Evolutionary conservation across 768 basidiomycete genomes (phyloP), one percentile per base, ranked within the genome.

Genomic region (Agaricus sinodeliciosus): DNA sequence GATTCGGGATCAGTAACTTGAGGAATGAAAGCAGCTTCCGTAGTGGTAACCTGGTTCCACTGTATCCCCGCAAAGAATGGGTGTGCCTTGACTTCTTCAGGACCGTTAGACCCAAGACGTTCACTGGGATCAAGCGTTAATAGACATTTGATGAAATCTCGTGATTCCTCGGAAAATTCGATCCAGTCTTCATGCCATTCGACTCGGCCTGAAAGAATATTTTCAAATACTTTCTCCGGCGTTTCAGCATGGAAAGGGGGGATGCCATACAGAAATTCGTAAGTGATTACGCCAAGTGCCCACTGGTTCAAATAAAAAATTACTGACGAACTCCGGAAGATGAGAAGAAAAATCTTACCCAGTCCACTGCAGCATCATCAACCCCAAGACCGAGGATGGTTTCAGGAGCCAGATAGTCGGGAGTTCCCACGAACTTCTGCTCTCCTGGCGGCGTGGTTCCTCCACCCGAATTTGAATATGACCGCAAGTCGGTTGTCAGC

Each of bases 171-270:
- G 12, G 91, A 90, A 59, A 84, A 83, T 51, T 94, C 90, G 15
- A 94, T 72, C 76, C 86, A 91, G 40, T 95, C 93, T 59, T 96
- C 93, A 65, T 96, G 90, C 94, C 94, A 99, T 55, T 95, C 87
- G 63, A 98, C 79, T 27, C 87, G 84, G 4, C 94, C 86, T 9
- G 95, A 96, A 18, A 98, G 77, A 62, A 98, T 97, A 65, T 98
- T 98, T 70, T 96, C 94, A 62, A 99, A 98, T 3, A 99, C 94
- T 69, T 89, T 90, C 67, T 96, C 94, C 0, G 96, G 95, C 7
- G 90, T 90, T 55, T 97, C 94, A 44, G 91, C 95, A 63, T 98
- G 93, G 78, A 99, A 99, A 2, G 96, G 96, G 25, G 96, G 96
- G 31, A 94, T 82, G 3, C 96, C 94, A 59, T 94, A 98, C 34